Evolutionary conservation across 2,329 filamentous ascomycete genomes (phyloP).

Genomic region (Stagonosporopsis vannaccii): DNA sequence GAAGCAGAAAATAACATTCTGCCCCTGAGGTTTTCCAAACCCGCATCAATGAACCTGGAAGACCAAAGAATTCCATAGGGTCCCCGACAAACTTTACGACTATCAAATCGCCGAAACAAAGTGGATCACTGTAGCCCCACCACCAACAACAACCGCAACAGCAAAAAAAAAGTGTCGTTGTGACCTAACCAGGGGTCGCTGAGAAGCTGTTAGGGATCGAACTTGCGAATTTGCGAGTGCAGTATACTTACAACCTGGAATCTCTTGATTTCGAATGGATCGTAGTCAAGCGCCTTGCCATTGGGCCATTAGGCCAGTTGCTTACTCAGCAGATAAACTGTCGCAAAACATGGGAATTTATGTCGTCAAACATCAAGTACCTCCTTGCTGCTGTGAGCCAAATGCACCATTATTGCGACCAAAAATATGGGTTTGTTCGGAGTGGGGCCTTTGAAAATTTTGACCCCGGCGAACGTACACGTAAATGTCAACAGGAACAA

Average conservation of each 20-base stretch:
- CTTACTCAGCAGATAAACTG: constrained; percentile 24
- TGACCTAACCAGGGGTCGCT: constrained; percentile 12
- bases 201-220: background rate
- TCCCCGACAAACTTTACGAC: no score
- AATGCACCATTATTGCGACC: background rate
- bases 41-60: no score
- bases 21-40: no score
- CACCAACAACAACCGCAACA: background rate
- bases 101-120: background rate
- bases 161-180: background rate
- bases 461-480: background rate
- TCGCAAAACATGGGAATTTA: background rate
- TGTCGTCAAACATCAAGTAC: background rate
- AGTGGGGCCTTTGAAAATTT: background rate
- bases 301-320: constrained; percentile 53
- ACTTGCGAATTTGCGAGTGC: background rate
- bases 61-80: no score
- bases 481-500: background rate
- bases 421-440: background rate
- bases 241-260: constrained; percentile 8
- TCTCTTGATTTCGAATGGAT: constrained; percentile 25
- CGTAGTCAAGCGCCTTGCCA: constrained; percentile 62
- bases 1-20: no score
- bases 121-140: background rate
- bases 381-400: background rate